Percentiles rank a stretch among this genome's conserved stretches.
Evolutionary conservation across 2,329 filamentous ascomycete species (phyloP).

Genomic region (Stagonosporopsis vannaccii): DNA sequence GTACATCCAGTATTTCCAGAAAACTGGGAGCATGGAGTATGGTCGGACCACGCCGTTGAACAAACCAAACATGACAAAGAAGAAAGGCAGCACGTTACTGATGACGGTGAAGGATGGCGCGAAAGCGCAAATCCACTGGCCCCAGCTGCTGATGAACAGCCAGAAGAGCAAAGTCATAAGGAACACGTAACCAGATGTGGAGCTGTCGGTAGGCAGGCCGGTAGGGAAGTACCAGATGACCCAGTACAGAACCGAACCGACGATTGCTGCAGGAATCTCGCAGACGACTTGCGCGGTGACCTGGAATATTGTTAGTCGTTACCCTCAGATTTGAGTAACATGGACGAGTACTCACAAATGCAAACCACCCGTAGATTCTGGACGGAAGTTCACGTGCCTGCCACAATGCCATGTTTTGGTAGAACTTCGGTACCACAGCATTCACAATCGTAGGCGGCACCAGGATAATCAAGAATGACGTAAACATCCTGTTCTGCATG

Average conservation of each 20-base stretch:
- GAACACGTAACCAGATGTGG: constrained; percentile 76
- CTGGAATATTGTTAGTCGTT: constrained; percentile 30
- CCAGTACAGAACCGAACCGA: constrained; percentile 73
- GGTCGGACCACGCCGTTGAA: constrained; percentile 82
- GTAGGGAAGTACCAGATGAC: constrained; percentile 79
- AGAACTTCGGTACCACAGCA: constrained; percentile 78
- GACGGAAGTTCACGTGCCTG: constrained; percentile 75
- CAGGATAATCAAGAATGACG: constrained; percentile 64
- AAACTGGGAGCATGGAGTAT: constrained; percentile 68
- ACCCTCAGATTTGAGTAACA: background rate
- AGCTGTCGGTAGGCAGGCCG: constrained; percentile 70
- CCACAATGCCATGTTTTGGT: constrained; percentile 75
- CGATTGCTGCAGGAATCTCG: constrained; percentile 74
- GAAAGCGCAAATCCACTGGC: constrained; percentile 85
- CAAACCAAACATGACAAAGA: constrained; percentile 78
- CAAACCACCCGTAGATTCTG: constrained; percentile 79
- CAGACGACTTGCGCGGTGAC: constrained; percentile 73
- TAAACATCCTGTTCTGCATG: constrained; percentile 82
- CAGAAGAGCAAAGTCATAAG: constrained; percentile 81
- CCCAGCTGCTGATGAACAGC: constrained; percentile 77
- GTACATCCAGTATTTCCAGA: constrained; percentile 76
- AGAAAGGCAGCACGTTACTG: constrained; percentile 75
- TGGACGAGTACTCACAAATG: constrained; percentile 57
- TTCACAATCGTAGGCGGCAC: constrained; percentile 77
- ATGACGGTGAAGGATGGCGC: constrained; percentile 81